phyloP scores from a whole-genome alignment of 2,329 filamentous ascomycete species.

The Diplodia intermedia region DNA sequence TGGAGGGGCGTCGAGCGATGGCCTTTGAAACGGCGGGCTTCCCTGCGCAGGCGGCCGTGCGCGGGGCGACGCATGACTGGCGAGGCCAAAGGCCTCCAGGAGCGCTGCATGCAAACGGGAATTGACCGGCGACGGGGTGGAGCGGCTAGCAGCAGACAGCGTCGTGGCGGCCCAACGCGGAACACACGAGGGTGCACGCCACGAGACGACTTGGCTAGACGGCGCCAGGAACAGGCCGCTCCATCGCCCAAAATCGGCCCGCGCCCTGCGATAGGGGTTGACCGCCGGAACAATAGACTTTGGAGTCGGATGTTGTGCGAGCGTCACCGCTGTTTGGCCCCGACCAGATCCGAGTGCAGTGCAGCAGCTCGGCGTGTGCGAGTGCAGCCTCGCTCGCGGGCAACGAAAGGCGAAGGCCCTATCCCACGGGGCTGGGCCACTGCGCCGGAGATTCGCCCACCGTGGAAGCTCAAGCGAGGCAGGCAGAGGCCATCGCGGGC shows the following conservation, averaged over 20 bases:
- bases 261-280: slow-evolving; percentile 28
- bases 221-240: slow-evolving; percentile 26
- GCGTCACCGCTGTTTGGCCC: slow-evolving; percentile 29
- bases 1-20: neutral
- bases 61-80: slow-evolving; percentile 22
- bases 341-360: slow-evolving; percentile 11
- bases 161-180: slow-evolving; percentile 9
- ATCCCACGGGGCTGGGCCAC: too few relatives aligned
- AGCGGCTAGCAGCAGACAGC: slow-evolving; percentile 25
- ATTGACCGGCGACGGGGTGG: slow-evolving; percentile 22
- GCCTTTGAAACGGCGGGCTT: slow-evolving; percentile 25
- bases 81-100: slow-evolving; percentile 21
- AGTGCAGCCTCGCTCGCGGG: slow-evolving; percentile 11
- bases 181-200: slow-evolving; percentile 20
- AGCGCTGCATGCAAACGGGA: slow-evolving; percentile 25
- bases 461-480: slow-evolving; percentile 25
- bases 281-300: slow-evolving; percentile 31
- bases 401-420: slow-evolving; percentile 23
- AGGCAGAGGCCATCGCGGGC: slow-evolving; percentile 19
- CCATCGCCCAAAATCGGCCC: slow-evolving; percentile 24
- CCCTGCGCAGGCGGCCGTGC: slow-evolving; percentile 24
- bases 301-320: slow-evolving; percentile 28
- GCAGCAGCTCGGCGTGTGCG: too few relatives aligned
- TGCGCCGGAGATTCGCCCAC: slow-evolving; percentile 22
- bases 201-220: slow-evolving; percentile 13